Evolutionary conservation across 73 alveolate genomes (phyloP), one percentile per base, ranked within the genome.

Genomic region (Diophrys appendiculata): DNA sequence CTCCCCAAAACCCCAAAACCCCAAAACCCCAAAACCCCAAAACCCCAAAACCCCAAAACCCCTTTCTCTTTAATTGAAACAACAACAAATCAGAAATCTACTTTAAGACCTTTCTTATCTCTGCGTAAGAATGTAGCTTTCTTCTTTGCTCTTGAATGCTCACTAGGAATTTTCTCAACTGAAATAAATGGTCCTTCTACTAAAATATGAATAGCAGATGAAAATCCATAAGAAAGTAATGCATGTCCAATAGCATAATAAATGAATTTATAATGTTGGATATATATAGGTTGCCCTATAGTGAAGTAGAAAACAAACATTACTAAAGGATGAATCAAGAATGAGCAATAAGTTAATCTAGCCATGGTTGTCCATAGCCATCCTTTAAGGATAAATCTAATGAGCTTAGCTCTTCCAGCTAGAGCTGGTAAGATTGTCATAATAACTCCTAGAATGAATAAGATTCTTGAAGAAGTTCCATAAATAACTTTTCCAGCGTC

Each of bases 141-240:
- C 60, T 43, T 43, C 18, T 43, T 43, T 11, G 60, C 60, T 43
- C 60, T 43, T 5, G 60, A 43, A 43, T 43, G 60, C 60, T 43
- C 60, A 43, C 60, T 43, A 11, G 60, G 60, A 18, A 43, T 43
- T 18, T 43, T 43, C 18, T 43, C 60, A 43, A 43, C 60, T 43
- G 60, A 5, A 43, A 43, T 43, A 26, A 72, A 24, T 2, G 92
- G 92, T n/a, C 65, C 75, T 68, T 84, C 92, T 0, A 30, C 28
- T 0, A 68, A 3, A 0, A 78, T 33, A 35, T 43, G 30, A 27
- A 77, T n/a, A 5, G 79, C 79, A 0, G 71, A 70, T 0, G 84
- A 29, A 0, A 34, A 69, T 2, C 14, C 26, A 53, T 72, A 72
- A 5, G 52, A 27, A 14, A 72, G 13, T 27, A 72, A 34, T 5